phyloP scores from a whole-genome alignment of 441 rosid genomes.

The Aquilaria agallochum region DNA sequence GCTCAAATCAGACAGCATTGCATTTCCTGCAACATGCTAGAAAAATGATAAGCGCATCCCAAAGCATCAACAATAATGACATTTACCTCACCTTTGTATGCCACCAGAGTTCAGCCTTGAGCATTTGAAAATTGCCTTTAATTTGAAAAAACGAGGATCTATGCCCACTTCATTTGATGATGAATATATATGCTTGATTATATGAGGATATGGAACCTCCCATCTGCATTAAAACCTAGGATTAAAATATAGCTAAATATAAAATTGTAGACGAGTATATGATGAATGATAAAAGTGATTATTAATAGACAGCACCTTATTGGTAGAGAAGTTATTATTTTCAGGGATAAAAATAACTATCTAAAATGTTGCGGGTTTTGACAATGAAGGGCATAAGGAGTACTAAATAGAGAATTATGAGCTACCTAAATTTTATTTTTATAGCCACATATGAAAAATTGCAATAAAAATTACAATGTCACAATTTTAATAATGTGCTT shows the following conservation, averaged over 20 bases:
- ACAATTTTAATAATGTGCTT: too few relatives aligned
- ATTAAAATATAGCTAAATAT: constrained; percentile 19
- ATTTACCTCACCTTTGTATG: constrained; percentile 48
- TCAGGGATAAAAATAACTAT: too few relatives aligned
- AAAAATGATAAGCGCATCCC: not conserved
- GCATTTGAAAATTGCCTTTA: constrained; percentile 86
- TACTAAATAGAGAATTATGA: too few relatives aligned
- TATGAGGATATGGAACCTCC: constrained; percentile 86
- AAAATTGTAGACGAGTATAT: not conserved
- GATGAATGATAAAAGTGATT: too few relatives aligned
- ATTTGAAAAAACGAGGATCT: constrained; percentile 88
- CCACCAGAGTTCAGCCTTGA: constrained; percentile 65
- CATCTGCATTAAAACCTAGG: constrained; percentile 55
- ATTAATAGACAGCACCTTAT: too few relatives aligned
- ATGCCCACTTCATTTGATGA: constrained; percentile 47
- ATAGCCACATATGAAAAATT: too few relatives aligned
- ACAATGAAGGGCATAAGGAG: too few relatives aligned
- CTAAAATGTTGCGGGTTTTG: too few relatives aligned
- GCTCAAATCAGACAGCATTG: too few relatives aligned
- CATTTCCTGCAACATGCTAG: not conserved
- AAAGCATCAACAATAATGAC: constrained; percentile 7
- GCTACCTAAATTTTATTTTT: too few relatives aligned
- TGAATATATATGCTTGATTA: constrained; percentile 50
- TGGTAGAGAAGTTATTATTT: too few relatives aligned
- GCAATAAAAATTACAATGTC: too few relatives aligned